Evolutionary conservation across 805 yeast genomes (phyloP).

Genomic region (Ogataea thermomethanolica): DNA sequence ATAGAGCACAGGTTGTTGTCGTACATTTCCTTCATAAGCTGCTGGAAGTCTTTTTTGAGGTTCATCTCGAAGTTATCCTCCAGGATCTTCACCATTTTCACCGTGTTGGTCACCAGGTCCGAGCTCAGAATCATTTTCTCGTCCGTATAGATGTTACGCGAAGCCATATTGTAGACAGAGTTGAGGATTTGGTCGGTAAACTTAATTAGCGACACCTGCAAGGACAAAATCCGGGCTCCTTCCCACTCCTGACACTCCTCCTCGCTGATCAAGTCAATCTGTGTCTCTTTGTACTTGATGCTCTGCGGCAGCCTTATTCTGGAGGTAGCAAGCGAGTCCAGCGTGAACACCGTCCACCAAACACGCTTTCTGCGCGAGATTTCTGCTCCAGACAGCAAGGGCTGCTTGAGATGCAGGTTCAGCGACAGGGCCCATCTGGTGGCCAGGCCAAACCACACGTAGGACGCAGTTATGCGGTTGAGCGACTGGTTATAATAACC

Average conservation of each 20-base stretch:
- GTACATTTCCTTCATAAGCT: conserved; percentile 19
- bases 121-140: conserved; percentile 19
- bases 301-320: conserved; percentile 37
- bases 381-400: conserved; percentile 18
- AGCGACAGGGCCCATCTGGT: conserved; percentile 31
- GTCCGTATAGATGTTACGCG: conserved; percentile 25
- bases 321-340: conserved; percentile 37
- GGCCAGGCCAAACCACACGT: conserved; percentile 35
- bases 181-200: conserved; percentile 32
- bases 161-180: conserved; percentile 31
- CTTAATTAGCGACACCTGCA: conserved; percentile 27
- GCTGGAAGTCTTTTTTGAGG: conserved; percentile 20
- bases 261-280: conserved; percentile 28
- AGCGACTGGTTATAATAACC: conserved; percentile 36
- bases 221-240: conserved; percentile 27
- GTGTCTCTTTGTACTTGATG: conserved; percentile 32
- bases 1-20: conserved; percentile 15
- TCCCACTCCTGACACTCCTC: conserved; percentile 30
- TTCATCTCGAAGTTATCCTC: conserved; percentile 26
- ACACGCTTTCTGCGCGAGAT: conserved; percentile 33
- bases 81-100: conserved; percentile 15
- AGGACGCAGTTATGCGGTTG: conserved; percentile 35
- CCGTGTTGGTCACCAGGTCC: conserved; percentile 22
- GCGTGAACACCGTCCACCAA: conserved; percentile 40
- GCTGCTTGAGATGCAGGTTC: conserved; percentile 32